Percentiles rank a stretch among this genome's conserved stretches.
phyloP scores from a whole-genome alignment of 2,329 filamentous ascomycete species.

The Ascochyta koolunga region DNA sequence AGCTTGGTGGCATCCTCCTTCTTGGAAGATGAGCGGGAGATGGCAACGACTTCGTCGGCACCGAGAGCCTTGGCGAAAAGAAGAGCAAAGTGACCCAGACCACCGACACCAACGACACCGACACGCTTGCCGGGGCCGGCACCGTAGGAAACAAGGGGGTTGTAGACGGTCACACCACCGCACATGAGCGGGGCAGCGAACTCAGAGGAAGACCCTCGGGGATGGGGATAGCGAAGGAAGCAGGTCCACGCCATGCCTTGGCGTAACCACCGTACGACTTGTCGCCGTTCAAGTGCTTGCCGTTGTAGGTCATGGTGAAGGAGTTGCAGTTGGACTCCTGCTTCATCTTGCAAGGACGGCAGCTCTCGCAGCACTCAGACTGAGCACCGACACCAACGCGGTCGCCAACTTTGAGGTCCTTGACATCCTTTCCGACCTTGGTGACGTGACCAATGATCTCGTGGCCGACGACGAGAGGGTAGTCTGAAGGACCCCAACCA shows the following conservation, averaged over 20 bases:
- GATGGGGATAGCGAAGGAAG: slow-evolving; percentile 75
- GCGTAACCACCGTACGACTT: slow-evolving; percentile 69
- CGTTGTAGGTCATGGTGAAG: slow-evolving; percentile 54
- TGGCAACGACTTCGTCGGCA: slow-evolving; percentile 68
- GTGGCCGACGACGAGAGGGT: slow-evolving; percentile 54
- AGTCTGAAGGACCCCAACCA: slow-evolving; percentile 57
- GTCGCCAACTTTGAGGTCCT: slow-evolving; percentile 65
- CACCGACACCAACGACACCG: slow-evolving; percentile 74
- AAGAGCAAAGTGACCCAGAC: slow-evolving; percentile 74
- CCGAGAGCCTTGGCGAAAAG: slow-evolving; percentile 74
- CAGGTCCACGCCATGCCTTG: slow-evolving; percentile 72
- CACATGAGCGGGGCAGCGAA: slow-evolving; percentile 81
- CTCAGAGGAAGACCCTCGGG: slow-evolving; percentile 68
- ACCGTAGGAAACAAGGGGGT: slow-evolving; percentile 76
- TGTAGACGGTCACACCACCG: slow-evolving; percentile 80
- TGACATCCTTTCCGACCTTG: slow-evolving; percentile 50
- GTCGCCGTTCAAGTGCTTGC: slow-evolving; percentile 61
- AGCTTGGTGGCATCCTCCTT: slow-evolving; percentile 65
- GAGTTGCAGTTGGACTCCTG: slow-evolving; percentile 54
- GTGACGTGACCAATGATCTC: slow-evolving; percentile 50
- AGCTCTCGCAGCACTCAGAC: slow-evolving; percentile 56
- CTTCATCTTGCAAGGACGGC: slow-evolving; percentile 54
- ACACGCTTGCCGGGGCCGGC: slow-evolving; percentile 79
- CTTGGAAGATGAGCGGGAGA: slow-evolving; percentile 67
- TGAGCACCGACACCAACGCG: slow-evolving; percentile 61